A percentile compares a stretch with the other conserved stretches of the same genome.
Evolutionary conservation across 208 protist genomes (phyloP).

Genomic region (Leishmania gerbilli): DNA sequence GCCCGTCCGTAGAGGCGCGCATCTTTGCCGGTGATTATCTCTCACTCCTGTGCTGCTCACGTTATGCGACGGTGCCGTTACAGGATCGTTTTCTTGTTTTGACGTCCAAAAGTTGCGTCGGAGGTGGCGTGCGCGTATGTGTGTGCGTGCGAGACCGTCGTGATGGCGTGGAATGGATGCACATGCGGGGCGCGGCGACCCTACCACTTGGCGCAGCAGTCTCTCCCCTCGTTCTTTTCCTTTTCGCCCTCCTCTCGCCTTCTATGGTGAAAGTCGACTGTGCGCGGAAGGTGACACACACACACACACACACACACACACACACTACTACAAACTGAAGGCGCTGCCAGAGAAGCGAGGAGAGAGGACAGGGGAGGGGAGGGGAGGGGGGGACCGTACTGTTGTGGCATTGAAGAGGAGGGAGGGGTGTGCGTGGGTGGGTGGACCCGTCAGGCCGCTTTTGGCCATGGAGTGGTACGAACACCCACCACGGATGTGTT

Average conservation of each 20-base stretch:
- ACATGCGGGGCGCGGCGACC: too few relatives aligned
- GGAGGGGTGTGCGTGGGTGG: background rate
- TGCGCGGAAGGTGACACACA: background rate
- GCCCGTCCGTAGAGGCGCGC: slow-evolving; percentile 1
- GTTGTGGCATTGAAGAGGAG: background rate
- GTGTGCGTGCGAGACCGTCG: too few relatives aligned
- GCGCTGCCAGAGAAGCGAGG: background rate
- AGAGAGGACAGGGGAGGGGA: background rate
- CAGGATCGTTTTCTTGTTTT: background rate
- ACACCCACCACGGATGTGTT: background rate
- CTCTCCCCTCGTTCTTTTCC: background rate
- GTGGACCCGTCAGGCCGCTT: background rate
- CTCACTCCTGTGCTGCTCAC: too few relatives aligned
- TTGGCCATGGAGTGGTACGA: background rate
- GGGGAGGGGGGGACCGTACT: background rate
- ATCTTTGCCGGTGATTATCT: slow-evolving; percentile 1
- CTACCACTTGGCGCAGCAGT: background rate
- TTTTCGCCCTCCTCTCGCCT: background rate
- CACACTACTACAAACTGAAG: background rate
- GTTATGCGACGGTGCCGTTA: background rate
- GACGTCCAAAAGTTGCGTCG: background rate
- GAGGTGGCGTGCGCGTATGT: too few relatives aligned
- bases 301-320: background rate
- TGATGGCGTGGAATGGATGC: background rate
- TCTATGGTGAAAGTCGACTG: background rate